phyloP scores from a whole-genome alignment of 805 yeast genomes.

The Ogataea trehalophila region DNA sequence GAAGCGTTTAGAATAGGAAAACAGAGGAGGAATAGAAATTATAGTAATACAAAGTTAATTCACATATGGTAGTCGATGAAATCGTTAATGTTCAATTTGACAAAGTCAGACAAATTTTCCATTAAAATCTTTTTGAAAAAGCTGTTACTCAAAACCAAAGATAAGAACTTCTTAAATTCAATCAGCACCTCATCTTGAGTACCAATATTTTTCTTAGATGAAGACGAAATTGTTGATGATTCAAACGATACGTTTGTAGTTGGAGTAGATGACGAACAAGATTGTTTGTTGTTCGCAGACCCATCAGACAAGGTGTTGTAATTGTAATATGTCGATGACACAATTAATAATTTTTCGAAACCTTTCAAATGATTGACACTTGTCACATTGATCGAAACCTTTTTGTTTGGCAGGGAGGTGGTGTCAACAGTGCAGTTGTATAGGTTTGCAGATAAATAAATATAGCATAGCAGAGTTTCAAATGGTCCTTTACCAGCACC shows the following conservation, averaged over 20 bases:
- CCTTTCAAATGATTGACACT: neutral
- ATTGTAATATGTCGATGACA: slow-evolving; percentile 14
- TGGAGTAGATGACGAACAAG: neutral
- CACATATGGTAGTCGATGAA: slow-evolving; percentile 29
- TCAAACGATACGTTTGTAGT: neutral
- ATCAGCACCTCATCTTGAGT: slow-evolving; percentile 21
- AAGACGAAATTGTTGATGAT: neutral
- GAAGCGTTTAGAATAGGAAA: slow-evolving; percentile 3
- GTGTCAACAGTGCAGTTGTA: neutral
- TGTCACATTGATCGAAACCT: neutral
- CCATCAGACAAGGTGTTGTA: neutral
- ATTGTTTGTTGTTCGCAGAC: too few relatives aligned
- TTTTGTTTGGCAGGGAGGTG: too few relatives aligned
- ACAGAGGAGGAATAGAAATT: neutral
- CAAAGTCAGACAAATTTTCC: slow-evolving; percentile 25
- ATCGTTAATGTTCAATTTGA: slow-evolving; percentile 28
- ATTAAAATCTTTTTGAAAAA: slow-evolving; percentile 22
- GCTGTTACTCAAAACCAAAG: slow-evolving; percentile 22
- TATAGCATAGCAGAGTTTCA: slow-evolving; percentile 1
- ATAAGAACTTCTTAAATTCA: slow-evolving; percentile 28
- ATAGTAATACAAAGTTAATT: neutral
- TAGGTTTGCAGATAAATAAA: neutral
- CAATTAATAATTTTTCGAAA: slow-evolving; percentile 14
- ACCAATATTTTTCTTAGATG: slow-evolving; percentile 9
- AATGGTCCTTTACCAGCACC: neutral